These are phyloP conservation scores for Mortierella sp. DNA, from an alignment of 371 early-diverging fungal species.

Conservation along the genomic window DNA sequence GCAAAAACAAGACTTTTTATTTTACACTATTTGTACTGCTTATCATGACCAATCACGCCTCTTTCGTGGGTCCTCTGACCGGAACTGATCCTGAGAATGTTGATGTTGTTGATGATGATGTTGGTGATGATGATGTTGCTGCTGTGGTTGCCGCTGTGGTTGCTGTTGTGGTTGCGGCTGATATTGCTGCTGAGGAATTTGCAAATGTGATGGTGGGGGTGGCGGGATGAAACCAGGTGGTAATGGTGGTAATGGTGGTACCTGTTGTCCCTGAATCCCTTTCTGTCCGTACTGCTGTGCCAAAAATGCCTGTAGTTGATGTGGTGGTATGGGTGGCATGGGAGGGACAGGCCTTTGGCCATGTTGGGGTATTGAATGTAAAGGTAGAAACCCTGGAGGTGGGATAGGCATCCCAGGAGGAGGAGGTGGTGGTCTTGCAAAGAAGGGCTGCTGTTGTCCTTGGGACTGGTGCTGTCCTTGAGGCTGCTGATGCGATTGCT, in stretches of 20 bases:
- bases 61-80: not conserved
- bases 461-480: constrained; percentile 11
- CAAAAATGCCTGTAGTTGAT: constrained; percentile 28
- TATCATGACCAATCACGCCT: constrained; percentile 1
- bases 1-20: not conserved
- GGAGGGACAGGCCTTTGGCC: constrained; percentile 13
- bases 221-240: constrained; percentile 19
- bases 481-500: constrained; percentile 9
- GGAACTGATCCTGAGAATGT: not conserved
- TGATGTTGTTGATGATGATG: not conserved
- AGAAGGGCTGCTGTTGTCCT: constrained; percentile 5
- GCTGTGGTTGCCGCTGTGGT: not conserved
- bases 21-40: not conserved
- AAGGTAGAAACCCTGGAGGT: constrained; percentile 36
- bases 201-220: not conserved
- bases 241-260: not conserved
- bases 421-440: constrained; percentile 14
- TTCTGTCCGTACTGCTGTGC: constrained; percentile 26
- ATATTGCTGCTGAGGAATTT: not conserved
- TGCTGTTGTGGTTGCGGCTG: constrained; percentile 2
- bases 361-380: constrained; percentile 13
- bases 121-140: constrained; percentile 6
- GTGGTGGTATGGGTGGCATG: constrained; percentile 26
- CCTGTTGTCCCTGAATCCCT: constrained; percentile 38
- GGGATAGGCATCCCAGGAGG: constrained; percentile 30